Evolutionary conservation across 2,329 filamentous ascomycete species (phyloP).

Genomic region (Myrmaecium sp.): DNA sequence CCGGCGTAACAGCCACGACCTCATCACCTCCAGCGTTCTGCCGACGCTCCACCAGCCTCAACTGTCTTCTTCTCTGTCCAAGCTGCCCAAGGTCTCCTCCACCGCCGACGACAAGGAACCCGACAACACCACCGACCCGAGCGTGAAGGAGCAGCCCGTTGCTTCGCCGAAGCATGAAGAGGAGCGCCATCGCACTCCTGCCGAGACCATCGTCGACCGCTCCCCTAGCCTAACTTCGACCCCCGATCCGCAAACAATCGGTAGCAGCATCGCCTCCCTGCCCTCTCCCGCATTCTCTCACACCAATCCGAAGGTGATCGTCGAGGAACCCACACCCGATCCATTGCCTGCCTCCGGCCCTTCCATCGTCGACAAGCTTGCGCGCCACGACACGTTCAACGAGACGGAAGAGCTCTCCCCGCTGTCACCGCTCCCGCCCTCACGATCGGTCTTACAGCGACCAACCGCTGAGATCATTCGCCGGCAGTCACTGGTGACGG

Average conservation of each 20-base stretch:
- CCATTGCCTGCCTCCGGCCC: constrained; percentile 1
- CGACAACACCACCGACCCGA: constrained; percentile 2
- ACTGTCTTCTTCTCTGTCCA: constrained; percentile 17
- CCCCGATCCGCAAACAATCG: too few relatives aligned
- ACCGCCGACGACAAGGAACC: constrained; percentile 5
- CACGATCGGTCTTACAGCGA: constrained; percentile 10
- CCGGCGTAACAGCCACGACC: constrained; percentile 5
- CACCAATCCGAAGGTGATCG: too few relatives aligned
- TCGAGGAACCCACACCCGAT: constrained; percentile 13
- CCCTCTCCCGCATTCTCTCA: too few relatives aligned
- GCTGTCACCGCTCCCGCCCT: constrained; percentile 4
- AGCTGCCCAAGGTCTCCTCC: constrained; percentile 12
- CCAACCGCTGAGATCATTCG: constrained; percentile 26
- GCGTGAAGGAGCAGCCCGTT: constrained; percentile 5
- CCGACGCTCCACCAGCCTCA: background rate
- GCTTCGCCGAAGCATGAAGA: too few relatives aligned
- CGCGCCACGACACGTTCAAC: too few relatives aligned
- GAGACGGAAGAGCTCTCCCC: constrained; percentile 7
- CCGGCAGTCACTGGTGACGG: constrained; percentile 21
- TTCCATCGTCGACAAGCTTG: constrained; percentile 1
- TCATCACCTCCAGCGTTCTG: constrained; percentile 14
- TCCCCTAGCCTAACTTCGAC: background rate
- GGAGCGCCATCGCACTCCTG: background rate
- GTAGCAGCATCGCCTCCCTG: too few relatives aligned
- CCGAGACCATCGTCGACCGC: background rate